Conservation (phyloP, 768 basidiomycete species). For the Boletus sp. region DNA sequence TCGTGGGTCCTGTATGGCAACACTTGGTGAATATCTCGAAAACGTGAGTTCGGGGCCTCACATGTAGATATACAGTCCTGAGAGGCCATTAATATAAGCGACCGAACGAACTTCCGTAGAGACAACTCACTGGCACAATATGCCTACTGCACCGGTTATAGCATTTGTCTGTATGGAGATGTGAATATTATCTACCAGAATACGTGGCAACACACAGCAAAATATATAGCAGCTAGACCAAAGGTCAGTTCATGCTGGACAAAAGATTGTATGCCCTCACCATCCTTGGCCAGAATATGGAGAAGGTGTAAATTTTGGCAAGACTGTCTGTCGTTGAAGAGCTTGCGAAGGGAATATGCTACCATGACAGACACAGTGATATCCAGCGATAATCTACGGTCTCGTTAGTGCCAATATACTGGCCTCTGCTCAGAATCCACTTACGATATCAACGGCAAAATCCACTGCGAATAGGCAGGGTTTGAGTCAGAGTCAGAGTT, state of each 20-base stretch:
- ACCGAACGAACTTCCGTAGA: not conserved
- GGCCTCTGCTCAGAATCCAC: not conserved
- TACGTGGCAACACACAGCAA: not conserved
- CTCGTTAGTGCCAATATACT: not conserved
- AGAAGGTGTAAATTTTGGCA: conserved; percentile 1
- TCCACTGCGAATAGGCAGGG: not conserved
- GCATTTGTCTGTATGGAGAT: not conserved
- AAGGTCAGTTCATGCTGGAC: not conserved
- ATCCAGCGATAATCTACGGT: conserved; percentile 1
- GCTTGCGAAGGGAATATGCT: not conserved
- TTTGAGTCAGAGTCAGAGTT: not conserved
- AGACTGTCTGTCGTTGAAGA: not conserved
- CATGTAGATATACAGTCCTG: not conserved
- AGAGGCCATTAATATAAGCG: not conserved
- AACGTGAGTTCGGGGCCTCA: not conserved
- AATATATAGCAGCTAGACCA: not conserved
- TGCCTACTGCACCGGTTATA: not conserved
- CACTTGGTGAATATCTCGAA: not conserved
- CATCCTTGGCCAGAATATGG: conserved; percentile 2
- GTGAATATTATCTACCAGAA: not conserved
- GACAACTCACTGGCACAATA: conserved; percentile 6
- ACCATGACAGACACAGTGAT: not conserved
- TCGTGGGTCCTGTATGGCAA: conserved; percentile 1
- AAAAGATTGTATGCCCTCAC: conserved; percentile 5
- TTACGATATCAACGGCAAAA: not conserved